Evolutionary conservation across 2,329 filamentous ascomycete genomes (phyloP).

Genomic region (Fusarium continuum): DNA sequence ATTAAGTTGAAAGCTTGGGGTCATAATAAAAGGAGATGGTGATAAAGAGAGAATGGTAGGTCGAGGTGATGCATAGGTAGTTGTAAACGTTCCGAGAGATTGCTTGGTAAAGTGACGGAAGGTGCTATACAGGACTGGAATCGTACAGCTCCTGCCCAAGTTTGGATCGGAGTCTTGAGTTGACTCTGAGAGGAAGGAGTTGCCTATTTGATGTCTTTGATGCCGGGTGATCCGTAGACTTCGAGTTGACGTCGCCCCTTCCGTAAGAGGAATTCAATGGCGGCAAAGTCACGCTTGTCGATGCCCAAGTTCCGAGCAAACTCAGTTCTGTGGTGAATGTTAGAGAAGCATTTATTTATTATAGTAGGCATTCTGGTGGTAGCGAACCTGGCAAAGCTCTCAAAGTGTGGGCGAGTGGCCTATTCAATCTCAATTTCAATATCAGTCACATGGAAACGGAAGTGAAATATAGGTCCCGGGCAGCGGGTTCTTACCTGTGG

Average conservation of each 20-base stretch:
- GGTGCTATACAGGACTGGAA: background rate
- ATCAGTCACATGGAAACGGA: conserved; percentile 21
- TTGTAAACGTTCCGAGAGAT: background rate
- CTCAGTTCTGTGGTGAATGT: conserved; percentile 64
- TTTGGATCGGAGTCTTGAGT: background rate
- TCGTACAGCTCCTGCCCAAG: background rate
- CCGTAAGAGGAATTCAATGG: conserved; percentile 85
- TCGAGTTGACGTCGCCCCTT: conserved; percentile 86
- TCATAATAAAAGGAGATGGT: conserved; percentile 25
- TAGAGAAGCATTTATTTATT: background rate
- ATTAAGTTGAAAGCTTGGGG: conserved; percentile 1
- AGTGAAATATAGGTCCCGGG: background rate
- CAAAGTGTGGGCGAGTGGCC: conserved; percentile 69
- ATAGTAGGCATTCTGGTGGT: background rate
- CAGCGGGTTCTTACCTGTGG: conserved; percentile 68
- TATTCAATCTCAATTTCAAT: background rate
- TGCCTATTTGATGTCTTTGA: conserved; percentile 71
- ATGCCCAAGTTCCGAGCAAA: conserved; percentile 76
- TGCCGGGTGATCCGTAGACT: conserved; percentile 79
- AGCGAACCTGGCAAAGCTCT: conserved; percentile 68
- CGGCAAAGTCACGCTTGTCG: conserved; percentile 85
- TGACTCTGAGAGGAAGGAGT: background rate
- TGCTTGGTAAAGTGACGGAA: conserved; percentile 3
- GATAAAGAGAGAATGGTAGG: conserved; percentile 3
- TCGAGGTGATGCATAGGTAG: background rate